A percentile compares a stretch with the other conserved stretches of the same genome.
Evolutionary conservation across 768 basidiomycete species (phyloP).

Genomic region (Mycena albidolilacea): DNA sequence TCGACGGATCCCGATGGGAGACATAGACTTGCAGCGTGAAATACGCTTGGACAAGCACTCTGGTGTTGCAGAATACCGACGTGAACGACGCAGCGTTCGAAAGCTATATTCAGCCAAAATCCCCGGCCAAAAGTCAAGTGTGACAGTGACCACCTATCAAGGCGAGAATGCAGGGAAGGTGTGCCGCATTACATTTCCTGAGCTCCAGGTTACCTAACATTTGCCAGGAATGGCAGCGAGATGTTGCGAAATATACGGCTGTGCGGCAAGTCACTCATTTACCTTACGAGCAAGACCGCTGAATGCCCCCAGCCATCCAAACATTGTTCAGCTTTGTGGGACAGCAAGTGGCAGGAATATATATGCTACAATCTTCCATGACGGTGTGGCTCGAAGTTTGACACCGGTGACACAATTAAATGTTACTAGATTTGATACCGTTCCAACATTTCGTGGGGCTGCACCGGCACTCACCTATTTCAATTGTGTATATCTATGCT

Average conservation of each 20-base stretch:
- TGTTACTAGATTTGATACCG: not conserved
- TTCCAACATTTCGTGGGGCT: not conserved
- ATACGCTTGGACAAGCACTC: not conserved
- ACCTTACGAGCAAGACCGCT: not conserved
- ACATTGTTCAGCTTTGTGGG: not conserved
- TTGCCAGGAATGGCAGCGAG: not conserved
- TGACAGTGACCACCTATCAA: not conserved
- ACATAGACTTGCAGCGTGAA: not conserved
- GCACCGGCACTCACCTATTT: not conserved
- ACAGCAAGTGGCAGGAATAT: not conserved
- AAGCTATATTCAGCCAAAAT: not conserved
- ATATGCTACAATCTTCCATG: not conserved
- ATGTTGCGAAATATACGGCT: not conserved
- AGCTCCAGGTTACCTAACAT: too few relatives aligned
- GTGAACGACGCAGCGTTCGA: not conserved
- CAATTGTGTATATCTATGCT: not conserved
- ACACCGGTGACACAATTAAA: not conserved
- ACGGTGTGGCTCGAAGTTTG: not conserved
- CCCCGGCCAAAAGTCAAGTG: not conserved
- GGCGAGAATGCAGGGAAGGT: not conserved
- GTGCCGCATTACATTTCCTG: not conserved
- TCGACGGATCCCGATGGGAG: not conserved
- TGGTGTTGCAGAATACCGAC: not conserved
- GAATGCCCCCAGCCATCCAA: not conserved
- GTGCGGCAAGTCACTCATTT: not conserved